Evolutionary conservation across 768 basidiomycete genomes (phyloP).

Genomic region (Boletus vinaceobasis): DNA sequence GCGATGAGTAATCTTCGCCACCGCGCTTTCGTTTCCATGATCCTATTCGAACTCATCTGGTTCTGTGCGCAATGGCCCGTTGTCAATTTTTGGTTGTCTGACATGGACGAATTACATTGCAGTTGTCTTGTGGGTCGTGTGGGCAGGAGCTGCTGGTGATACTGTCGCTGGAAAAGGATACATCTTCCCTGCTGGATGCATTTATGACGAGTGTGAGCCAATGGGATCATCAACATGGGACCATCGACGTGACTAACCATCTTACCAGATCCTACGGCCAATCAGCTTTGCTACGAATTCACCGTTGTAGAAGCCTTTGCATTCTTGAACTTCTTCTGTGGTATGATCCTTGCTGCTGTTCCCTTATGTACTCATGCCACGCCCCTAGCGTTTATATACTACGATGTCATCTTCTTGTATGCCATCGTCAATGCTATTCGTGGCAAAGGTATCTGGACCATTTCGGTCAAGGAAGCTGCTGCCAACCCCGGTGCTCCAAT

Average conservation of each 20-base stretch:
- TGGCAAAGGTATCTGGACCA: conserved; percentile 23
- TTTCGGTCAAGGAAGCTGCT: conserved; percentile 21
- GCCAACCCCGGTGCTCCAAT: background rate
- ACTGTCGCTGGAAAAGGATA: conserved; percentile 4
- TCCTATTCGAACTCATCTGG: conserved; percentile 27
- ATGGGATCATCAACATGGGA: background rate
- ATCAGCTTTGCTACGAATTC: conserved; percentile 18
- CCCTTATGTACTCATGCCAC: background rate
- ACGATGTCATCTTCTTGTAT: conserved; percentile 18
- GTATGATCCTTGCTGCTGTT: conserved; percentile 13
- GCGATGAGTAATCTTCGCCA: conserved; percentile 6
- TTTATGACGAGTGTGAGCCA: conserved; percentile 8
- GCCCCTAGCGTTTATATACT: conserved; percentile 24
- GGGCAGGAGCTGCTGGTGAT: conserved; percentile 17
- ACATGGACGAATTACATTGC: background rate
- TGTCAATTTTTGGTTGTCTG: background rate
- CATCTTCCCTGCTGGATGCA: conserved; percentile 19
- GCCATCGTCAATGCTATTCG: conserved; percentile 21
- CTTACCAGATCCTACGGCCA: conserved; percentile 6
- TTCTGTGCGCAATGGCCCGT: conserved; percentile 16
- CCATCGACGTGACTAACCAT: background rate
- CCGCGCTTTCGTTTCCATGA: conserved; percentile 18
- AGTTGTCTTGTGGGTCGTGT: conserved; percentile 24
- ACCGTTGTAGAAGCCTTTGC: conserved; percentile 18
- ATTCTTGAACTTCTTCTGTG: conserved; percentile 23